Base-by-base conservation (phyloP, 805 yeast species). In the Yueomyces sinensis region DNA sequence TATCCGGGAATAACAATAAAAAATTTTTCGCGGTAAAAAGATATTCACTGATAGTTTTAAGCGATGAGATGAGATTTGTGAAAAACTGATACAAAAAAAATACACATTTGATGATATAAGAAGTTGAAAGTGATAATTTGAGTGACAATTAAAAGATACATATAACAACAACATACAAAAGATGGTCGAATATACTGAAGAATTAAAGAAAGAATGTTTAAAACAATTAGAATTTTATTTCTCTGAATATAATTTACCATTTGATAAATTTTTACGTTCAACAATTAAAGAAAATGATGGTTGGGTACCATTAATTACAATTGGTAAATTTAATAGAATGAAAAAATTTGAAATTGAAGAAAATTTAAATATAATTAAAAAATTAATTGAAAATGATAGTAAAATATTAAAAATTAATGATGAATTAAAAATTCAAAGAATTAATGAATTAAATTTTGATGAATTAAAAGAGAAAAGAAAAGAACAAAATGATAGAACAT, bases 141-240 rank as follows among this genome's bases (percentile, higher is more conserved):
- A 11, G 11, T 7, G 24, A 7, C 11, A 20, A 7, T 7, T 11
- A 7, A 20, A 7, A 20, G 24, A 20, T 7, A 11, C 7, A 7
- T 7, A 20, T 7, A 7, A 20, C 24, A 20, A 20, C 7, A 20
- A 7, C 11, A 20, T 20, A 20, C 24, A 7, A 20, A 7, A 20
- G 11, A 20, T 20, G 24, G 24, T 54, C 22, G 59, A 54, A 31
- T 54, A 53, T 32, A 54, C 55, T 1, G 40, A 46, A 9, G 58
- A 52, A 27, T 43, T 47, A 18, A 39, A 46, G 5, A 41, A 47
- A 28, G 52, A 52, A 39, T 54, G 59, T 39, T 40, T 76, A 39
- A 68, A 76, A 53, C 95, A 87, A 64, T 94, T 87, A 32, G 96
- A 89, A 56, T 89, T 89, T 61, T 89, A 89, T 63, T 89, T 89